Evolutionary conservation across 1,284 basidiomycete species (phyloP).

Genomic region (Butyriboletus appendiculatus): DNA sequence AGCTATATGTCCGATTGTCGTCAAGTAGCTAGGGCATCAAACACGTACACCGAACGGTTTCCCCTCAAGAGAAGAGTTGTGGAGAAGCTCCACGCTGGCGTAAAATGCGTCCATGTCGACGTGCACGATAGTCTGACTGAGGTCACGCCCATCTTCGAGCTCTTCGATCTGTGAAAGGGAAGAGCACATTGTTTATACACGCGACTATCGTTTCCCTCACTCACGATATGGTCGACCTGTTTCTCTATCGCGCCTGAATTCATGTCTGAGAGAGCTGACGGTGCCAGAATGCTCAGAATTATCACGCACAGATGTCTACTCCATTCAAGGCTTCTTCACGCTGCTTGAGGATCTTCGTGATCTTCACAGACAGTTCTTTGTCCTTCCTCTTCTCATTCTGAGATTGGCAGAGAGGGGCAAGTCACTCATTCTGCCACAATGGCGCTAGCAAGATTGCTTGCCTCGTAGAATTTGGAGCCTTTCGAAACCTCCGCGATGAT

Average conservation of each 20-base stretch:
- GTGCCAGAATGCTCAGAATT: neutral
- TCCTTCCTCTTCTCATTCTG: slow-evolving; percentile 86
- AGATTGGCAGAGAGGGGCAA: neutral
- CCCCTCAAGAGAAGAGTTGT: slow-evolving; percentile 76
- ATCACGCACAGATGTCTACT: slow-evolving; percentile 58
- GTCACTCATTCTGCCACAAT: slow-evolving; percentile 7
- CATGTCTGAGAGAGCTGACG: neutral
- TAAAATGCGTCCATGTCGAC: slow-evolving; percentile 86
- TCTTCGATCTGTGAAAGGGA: slow-evolving; percentile 63
- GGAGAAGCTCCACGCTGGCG: slow-evolving; percentile 75
- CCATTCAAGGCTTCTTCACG: slow-evolving; percentile 62
- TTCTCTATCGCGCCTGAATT: slow-evolving; percentile 28
- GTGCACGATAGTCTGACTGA: slow-evolving; percentile 84
- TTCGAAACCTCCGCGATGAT: slow-evolving; percentile 81
- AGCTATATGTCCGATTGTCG: neutral
- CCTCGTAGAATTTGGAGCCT: slow-evolving; percentile 84
- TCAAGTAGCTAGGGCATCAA: neutral
- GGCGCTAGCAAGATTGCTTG: slow-evolving; percentile 29
- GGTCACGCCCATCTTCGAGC: slow-evolving; percentile 77
- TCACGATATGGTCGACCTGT: slow-evolving; percentile 30
- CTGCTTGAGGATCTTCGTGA: slow-evolving; percentile 62
- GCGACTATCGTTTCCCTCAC: slow-evolving; percentile 26
- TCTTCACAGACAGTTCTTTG: slow-evolving; percentile 74
- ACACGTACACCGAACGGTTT: slow-evolving; percentile 84
- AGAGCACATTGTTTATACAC: slow-evolving; percentile 30